Conservation (phyloP, 2,329 filamentous ascomycete genomes). For the Exophiala lecanii-corni region DNA sequence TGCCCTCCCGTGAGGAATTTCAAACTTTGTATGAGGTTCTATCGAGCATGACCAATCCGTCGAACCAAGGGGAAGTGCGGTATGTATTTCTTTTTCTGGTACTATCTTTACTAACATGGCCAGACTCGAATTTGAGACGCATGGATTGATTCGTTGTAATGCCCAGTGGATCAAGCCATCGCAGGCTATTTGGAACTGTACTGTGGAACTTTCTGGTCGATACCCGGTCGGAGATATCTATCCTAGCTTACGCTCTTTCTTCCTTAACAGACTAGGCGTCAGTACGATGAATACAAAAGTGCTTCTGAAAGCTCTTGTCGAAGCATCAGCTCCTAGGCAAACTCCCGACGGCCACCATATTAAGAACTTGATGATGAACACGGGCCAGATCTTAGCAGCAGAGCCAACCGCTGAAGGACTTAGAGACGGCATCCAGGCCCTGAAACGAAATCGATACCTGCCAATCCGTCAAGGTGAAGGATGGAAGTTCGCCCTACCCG, state of each 20-base stretch:
- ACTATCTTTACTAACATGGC: no score
- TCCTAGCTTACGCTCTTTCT: conserved; percentile 12
- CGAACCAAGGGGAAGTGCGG: no score
- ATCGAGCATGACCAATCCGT: no score
- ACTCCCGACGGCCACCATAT: conserved; percentile 6
- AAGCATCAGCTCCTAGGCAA: conserved; percentile 3
- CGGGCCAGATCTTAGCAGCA: conserved; percentile 8
- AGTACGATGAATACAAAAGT: conserved; percentile 12
- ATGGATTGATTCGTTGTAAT: no score
- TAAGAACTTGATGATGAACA: conserved; percentile 12
- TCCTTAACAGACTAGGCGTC: conserved; percentile 13
- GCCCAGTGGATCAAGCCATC: conserved; percentile 13
- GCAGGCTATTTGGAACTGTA: conserved; percentile 15
- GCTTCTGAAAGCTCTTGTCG: conserved; percentile 14
- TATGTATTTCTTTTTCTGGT: no score
- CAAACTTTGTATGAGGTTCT: no score
- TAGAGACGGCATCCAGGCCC: conserved; percentile 3
- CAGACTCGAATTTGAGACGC: no score
- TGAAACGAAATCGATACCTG: conserved; percentile 11
- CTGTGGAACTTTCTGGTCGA: conserved; percentile 8
- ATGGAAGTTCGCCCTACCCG: conserved; percentile 1
- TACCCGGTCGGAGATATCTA: conserved; percentile 11
- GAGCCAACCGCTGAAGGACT: conserved; percentile 3
- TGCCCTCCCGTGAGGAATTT: no score
- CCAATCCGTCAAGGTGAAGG: conserved; percentile 10